Evolutionary conservation across 2,329 filamentous ascomycete genomes (phyloP).

Genomic region (Diatrype stigma): DNA sequence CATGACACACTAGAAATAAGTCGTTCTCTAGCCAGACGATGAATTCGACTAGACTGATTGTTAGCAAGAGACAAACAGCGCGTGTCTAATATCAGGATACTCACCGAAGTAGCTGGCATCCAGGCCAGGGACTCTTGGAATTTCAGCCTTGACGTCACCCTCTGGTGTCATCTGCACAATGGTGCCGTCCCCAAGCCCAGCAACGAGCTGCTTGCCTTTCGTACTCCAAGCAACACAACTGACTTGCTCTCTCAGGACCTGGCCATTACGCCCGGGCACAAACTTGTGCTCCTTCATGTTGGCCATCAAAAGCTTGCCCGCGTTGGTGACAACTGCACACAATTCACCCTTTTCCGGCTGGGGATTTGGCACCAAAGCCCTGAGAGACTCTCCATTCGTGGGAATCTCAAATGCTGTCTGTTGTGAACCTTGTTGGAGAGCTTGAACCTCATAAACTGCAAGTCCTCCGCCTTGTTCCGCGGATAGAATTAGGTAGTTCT

Average conservation of each 20-base stretch:
- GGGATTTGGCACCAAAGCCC: conserved; percentile 77
- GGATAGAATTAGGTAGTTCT: conserved; percentile 76
- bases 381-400: conserved; percentile 70
- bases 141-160: conserved; percentile 70
- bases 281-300: conserved; percentile 68
- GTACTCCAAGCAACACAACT: conserved; percentile 88
- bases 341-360: conserved; percentile 66
- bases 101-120: conserved; percentile 62
- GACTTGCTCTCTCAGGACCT: conserved; percentile 65
- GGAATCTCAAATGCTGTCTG: conserved; percentile 69
- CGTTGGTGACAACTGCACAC: conserved; percentile 74
- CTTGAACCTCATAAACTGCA: conserved; percentile 74
- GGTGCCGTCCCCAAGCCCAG: conserved; percentile 76
- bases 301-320: conserved; percentile 79
- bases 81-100: conserved; percentile 21
- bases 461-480: conserved; percentile 78
- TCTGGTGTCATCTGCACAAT: conserved; percentile 80
- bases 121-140: conserved; percentile 71
- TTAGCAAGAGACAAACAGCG: conserved; percentile 18
- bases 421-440: conserved; percentile 61
- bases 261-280: conserved; percentile 55
- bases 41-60: conserved; percentile 58
- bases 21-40: conserved; percentile 87
- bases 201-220: conserved; percentile 87
- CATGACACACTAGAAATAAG: conserved; percentile 77